Percentiles rank a stretch among this genome's conserved stretches.
These are phyloP conservation scores for Hygrocybe coccinea DNA, from an alignment of 768 basidiomycete genomes.

Conservation along the genomic window DNA sequence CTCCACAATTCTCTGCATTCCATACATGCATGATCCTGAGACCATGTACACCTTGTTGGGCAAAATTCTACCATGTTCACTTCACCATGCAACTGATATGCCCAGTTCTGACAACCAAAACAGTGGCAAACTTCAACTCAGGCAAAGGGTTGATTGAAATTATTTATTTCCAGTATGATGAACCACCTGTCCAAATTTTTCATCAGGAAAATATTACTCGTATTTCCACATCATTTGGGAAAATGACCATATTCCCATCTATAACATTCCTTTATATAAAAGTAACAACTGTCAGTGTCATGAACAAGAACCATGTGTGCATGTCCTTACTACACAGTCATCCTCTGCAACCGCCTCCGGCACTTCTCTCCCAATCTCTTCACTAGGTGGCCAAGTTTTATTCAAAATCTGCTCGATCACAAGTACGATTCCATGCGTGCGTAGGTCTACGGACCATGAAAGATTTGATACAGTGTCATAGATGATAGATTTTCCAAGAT, in stretches of 20 bases:
- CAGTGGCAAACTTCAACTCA: too few species aligned
- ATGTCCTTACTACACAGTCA: slow-evolving; percentile 63
- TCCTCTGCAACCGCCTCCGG: slow-evolving; percentile 49
- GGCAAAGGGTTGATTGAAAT: too few species aligned
- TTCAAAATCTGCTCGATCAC: slow-evolving; percentile 72
- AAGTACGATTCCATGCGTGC: slow-evolving; percentile 72
- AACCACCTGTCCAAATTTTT: too few species aligned
- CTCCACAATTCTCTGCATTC: too few species aligned
- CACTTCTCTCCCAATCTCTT: slow-evolving; percentile 59
- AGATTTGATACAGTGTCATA: slow-evolving; percentile 89
- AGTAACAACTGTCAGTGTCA: background rate
- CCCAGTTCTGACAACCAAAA: too few species aligned
- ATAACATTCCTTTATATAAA: slow-evolving; percentile 46
- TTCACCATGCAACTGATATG: too few species aligned
- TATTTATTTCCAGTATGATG: too few species aligned
- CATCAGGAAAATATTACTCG: too few species aligned
- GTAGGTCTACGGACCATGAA: slow-evolving; percentile 80
- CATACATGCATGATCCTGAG: too few species aligned
- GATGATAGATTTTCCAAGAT: slow-evolving; percentile 77
- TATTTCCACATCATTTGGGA: background rate
- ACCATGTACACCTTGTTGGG: too few species aligned
- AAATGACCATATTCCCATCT: slow-evolving; percentile 56
- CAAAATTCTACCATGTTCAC: too few species aligned
- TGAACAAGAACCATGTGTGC: background rate
- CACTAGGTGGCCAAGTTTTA: slow-evolving; percentile 64